Evolutionary conservation across 768 basidiomycete species (phyloP).

Genomic region (Porphyrellus cyaneotinctus): DNA sequence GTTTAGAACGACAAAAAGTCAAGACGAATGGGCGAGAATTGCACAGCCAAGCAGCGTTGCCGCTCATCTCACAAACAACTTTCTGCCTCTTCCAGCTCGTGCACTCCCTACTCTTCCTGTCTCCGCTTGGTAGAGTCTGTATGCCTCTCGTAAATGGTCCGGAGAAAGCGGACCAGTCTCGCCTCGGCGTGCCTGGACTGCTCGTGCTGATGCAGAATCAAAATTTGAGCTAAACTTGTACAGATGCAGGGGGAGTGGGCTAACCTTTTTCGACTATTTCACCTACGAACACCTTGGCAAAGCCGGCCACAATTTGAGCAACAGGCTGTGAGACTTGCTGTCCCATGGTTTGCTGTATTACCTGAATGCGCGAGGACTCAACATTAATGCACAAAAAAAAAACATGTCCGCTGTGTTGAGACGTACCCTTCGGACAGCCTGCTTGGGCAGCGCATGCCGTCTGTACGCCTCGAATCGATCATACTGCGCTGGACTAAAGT

Average conservation of each 20-base stretch:
- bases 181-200: conserved; percentile 65
- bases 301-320: conserved; percentile 85
- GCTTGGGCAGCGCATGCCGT: conserved; percentile 78
- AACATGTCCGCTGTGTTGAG: background rate
- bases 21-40: background rate
- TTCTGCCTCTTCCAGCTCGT: conserved; percentile 63
- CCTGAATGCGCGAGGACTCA: conserved; percentile 37
- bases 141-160: conserved; percentile 87
- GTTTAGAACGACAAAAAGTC: background rate
- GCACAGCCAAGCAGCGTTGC: background rate
- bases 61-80: conserved; percentile 61
- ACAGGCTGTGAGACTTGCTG: conserved; percentile 85
- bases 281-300: conserved; percentile 89
- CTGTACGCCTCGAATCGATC: conserved; percentile 88
- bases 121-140: conserved; percentile 76
- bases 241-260: background rate
- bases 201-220: conserved; percentile 50
- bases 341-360: conserved; percentile 76
- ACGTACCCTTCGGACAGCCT: conserved; percentile 72
- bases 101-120: conserved; percentile 80
- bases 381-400: too few relatives aligned
- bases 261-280: conserved; percentile 87
- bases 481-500: conserved; percentile 78
- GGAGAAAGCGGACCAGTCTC: conserved; percentile 81
- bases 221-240: background rate